These are phyloP conservation scores for Crinitomyces ghanaensis DNA, from an alignment of 805 yeast species.

Conservation along the genomic window DNA sequence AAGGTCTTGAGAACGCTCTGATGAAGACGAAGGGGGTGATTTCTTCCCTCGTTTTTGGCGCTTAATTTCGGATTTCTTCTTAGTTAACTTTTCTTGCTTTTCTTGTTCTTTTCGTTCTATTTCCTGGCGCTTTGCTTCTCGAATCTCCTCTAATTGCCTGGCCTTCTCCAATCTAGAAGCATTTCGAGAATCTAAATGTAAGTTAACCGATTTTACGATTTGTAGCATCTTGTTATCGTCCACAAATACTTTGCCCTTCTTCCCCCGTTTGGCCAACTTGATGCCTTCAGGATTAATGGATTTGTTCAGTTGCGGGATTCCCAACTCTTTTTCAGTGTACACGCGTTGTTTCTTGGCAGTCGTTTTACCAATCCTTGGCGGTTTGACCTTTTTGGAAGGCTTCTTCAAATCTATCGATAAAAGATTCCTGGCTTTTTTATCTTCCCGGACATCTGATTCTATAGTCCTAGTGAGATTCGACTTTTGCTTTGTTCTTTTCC, in stretches of 20 bases:
- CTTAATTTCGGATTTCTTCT: conserved; percentile 31
- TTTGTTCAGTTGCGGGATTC: conserved; percentile 68
- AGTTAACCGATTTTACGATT: conserved; percentile 71
- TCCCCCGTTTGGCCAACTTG: conserved; percentile 60
- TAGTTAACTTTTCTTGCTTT: conserved; percentile 59
- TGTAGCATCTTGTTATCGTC: conserved; percentile 60
- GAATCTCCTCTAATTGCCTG: conserved; percentile 74
- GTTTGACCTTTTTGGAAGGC: conserved; percentile 3
- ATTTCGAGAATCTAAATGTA: conserved; percentile 61
- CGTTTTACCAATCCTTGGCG: conserved; percentile 6
- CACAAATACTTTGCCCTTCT: conserved; percentile 42
- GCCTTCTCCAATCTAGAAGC: conserved; percentile 89
- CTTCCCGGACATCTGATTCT: conserved; percentile 27
- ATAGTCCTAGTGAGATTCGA: too few species aligned
- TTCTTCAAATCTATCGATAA: conserved; percentile 11
- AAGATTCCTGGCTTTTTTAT: conserved; percentile 17
- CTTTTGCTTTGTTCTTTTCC: too few species aligned
- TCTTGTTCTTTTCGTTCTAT: conserved; percentile 66
- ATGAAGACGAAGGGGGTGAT: too few species aligned
- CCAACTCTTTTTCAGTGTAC: conserved; percentile 67
- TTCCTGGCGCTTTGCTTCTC: conserved; percentile 79
- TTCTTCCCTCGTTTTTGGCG: conserved; percentile 9
- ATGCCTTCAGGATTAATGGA: conserved; percentile 77
- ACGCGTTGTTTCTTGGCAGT: conserved; percentile 19
- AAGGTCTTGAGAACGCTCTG: too few species aligned